phyloP scores from a whole-genome alignment of 805 yeast genomes.

The Isabelozyma rhagii region DNA sequence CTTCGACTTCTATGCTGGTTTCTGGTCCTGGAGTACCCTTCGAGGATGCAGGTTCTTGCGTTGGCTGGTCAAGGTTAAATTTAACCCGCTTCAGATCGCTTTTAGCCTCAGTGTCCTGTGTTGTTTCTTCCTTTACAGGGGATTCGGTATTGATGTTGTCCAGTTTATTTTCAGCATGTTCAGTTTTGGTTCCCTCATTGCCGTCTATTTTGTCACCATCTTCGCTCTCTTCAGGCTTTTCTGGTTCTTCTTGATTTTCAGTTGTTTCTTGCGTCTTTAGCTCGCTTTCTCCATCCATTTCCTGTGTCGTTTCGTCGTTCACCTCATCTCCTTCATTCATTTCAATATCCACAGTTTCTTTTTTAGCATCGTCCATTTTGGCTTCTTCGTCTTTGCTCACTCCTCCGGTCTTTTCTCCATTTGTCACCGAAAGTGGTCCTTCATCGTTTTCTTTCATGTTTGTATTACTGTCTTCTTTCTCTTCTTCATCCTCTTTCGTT shows the following conservation, averaged over 20 bases:
- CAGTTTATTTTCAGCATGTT: not conserved
- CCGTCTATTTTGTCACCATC: not conserved
- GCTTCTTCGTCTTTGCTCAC: not conserved
- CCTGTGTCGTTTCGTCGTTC: not conserved
- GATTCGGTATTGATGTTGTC: not conserved
- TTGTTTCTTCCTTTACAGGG: too few species aligned
- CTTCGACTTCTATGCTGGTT: not conserved
- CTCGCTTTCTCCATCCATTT: not conserved
- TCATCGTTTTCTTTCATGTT: not conserved
- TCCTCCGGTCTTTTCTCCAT: constrained; percentile 2
- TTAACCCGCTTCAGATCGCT: not conserved
- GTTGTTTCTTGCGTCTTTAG: constrained; percentile 2
- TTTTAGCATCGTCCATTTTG: constrained; percentile 3
- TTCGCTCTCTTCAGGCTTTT: not conserved
- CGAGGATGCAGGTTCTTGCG: too few species aligned
- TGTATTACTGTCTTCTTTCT: not conserved
- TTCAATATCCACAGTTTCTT: not conserved
- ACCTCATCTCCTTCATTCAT: not conserved
- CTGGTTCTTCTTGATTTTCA: constrained; percentile 7
- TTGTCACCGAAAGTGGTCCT: not conserved
- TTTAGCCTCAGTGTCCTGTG: not conserved
- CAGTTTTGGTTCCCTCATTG: not conserved
- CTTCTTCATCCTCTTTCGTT: not conserved
- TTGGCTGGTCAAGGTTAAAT: not conserved
- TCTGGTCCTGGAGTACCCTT: not conserved